Evolutionary conservation across 495 filamentous ascomycete genomes (phyloP).

Genomic region (Aspergillus nanangensis): DNA sequence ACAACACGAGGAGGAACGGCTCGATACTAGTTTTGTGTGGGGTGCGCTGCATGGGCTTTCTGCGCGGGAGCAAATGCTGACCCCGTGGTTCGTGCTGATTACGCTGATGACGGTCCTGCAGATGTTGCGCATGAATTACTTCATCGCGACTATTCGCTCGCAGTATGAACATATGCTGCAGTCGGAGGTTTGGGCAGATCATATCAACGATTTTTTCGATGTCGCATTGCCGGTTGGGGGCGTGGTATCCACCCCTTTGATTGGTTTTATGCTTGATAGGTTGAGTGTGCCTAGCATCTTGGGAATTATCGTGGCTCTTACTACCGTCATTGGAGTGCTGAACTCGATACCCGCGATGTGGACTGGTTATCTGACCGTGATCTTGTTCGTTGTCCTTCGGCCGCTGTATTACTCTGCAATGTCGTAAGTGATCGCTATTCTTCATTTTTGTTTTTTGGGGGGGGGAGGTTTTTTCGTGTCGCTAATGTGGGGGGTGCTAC

Average conservation of each 20-base stretch:
- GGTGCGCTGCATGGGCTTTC: conserved; percentile 76
- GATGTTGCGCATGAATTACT: conserved; percentile 96
- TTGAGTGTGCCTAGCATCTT: conserved; percentile 66
- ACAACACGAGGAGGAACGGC: conserved; percentile 50
- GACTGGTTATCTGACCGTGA: conserved; percentile 73
- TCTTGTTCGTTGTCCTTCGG: conserved; percentile 62
- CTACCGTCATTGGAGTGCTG: conserved; percentile 72
- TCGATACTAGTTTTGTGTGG: conserved; percentile 55
- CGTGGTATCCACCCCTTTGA: conserved; percentile 76
- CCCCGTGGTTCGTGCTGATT: conserved; percentile 89
- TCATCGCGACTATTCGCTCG: conserved; percentile 82
- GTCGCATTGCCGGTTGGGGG: conserved; percentile 85
- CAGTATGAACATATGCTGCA: conserved; percentile 79
- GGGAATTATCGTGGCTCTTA: conserved; percentile 61
- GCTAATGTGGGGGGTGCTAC: too few relatives aligned
- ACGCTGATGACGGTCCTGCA: conserved; percentile 89
- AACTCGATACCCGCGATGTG: conserved; percentile 68
- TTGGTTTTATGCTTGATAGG: conserved; percentile 72
- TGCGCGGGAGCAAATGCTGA: conserved; percentile 69
- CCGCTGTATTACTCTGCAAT: conserved; percentile 50
- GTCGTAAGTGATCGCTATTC: conserved; percentile 35
- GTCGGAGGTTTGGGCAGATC: conserved; percentile 51
- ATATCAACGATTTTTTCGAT: conserved; percentile 85
- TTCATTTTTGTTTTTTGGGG: too few relatives aligned
- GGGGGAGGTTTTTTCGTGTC: too few relatives aligned